Percentiles rank a stretch among this genome's conserved stretches.
Evolutionary conservation across 169 alveolate species (phyloP).

Genomic region (Eimeria maxima): DNA sequence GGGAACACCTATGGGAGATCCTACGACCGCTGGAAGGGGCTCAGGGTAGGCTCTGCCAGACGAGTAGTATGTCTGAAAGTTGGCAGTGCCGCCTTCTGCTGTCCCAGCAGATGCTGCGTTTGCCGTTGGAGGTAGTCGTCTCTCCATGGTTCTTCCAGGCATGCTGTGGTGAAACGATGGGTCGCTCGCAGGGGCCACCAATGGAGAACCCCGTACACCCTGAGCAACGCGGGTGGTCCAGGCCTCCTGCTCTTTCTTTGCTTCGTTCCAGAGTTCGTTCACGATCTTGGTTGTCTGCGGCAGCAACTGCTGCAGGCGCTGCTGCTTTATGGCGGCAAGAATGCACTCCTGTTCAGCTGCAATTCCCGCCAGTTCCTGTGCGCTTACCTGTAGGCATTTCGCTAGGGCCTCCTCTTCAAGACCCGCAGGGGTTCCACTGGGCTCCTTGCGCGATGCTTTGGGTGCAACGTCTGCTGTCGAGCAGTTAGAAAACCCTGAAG

Average conservation of each 20-base stretch:
- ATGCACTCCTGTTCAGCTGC: slow-evolving; percentile 66
- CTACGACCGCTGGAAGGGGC: neutral
- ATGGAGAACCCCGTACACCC: slow-evolving; percentile 16
- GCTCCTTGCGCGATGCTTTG: neutral
- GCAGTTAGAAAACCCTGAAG: slow-evolving; percentile 4
- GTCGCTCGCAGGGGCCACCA: slow-evolving; percentile 22
- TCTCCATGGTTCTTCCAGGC: slow-evolving; percentile 38
- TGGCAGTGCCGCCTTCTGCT: slow-evolving; percentile 29
- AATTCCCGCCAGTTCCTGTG: slow-evolving; percentile 69
- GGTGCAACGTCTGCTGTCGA: neutral
- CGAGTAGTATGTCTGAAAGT: neutral
- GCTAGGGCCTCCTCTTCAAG: slow-evolving; percentile 70
- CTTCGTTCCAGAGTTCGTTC: slow-evolving; percentile 54
- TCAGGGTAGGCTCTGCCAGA: neutral
- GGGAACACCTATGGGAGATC: neutral
- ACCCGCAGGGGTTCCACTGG: slow-evolving; percentile 4
- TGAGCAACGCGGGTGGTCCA: slow-evolving; percentile 52
- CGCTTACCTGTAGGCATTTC: slow-evolving; percentile 60
- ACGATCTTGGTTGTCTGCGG: slow-evolving; percentile 68
- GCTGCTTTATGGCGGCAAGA: slow-evolving; percentile 58
- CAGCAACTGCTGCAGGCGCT: slow-evolving; percentile 64
- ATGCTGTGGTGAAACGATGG: slow-evolving; percentile 14
- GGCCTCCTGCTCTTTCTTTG: slow-evolving; percentile 67
- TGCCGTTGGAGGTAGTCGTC: neutral
- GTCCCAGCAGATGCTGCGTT: slow-evolving; percentile 12